phyloP scores from a whole-genome alignment of 371 early-diverging fungal genomes.

The Mortierella sp. region DNA sequence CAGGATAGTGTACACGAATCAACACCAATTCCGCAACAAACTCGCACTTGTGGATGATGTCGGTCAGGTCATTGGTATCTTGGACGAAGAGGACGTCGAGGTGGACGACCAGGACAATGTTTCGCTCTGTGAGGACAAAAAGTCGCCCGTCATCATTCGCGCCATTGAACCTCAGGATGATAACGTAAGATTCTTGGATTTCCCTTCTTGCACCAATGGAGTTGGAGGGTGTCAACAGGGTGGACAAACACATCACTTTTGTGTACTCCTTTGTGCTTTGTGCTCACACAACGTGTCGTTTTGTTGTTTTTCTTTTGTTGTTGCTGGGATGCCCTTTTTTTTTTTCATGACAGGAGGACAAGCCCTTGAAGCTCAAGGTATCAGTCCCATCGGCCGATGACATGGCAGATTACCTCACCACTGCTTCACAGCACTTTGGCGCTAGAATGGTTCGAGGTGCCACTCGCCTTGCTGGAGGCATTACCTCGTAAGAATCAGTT shows the following conservation, averaged over 20 bases:
- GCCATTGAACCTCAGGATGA: conserved; percentile 32
- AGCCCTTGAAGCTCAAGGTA: conserved; percentile 35
- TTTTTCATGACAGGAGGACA: conserved; percentile 10
- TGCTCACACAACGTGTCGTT: too few relatives aligned
- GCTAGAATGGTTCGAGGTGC: conserved; percentile 39
- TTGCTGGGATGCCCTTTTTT: too few relatives aligned
- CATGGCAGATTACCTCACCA: conserved; percentile 48
- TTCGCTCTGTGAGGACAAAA: conserved; percentile 37
- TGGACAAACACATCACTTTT: not conserved
- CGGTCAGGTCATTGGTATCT: conserved; percentile 39
- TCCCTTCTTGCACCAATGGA: not conserved
- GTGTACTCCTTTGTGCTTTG: not conserved
- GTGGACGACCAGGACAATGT: conserved; percentile 43
- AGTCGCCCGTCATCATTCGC: conserved; percentile 41
- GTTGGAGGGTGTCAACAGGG: too few relatives aligned
- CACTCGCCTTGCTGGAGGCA: conserved; percentile 43
- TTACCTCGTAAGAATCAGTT: conserved; percentile 26
- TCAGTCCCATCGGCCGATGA: conserved; percentile 45
- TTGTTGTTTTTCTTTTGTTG: too few relatives aligned
- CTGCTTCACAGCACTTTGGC: conserved; percentile 45
- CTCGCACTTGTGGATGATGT: conserved; percentile 50
- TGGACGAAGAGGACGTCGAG: conserved; percentile 39
- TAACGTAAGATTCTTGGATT: conserved; percentile 3
- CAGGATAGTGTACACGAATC: conserved; percentile 48
- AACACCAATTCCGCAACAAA: conserved; percentile 35